Evolutionary conservation across 1,284 basidiomycete genomes (phyloP), one percentile per base, ranked within the genome.

Genomic region (Boletellus deceptivus): DNA sequence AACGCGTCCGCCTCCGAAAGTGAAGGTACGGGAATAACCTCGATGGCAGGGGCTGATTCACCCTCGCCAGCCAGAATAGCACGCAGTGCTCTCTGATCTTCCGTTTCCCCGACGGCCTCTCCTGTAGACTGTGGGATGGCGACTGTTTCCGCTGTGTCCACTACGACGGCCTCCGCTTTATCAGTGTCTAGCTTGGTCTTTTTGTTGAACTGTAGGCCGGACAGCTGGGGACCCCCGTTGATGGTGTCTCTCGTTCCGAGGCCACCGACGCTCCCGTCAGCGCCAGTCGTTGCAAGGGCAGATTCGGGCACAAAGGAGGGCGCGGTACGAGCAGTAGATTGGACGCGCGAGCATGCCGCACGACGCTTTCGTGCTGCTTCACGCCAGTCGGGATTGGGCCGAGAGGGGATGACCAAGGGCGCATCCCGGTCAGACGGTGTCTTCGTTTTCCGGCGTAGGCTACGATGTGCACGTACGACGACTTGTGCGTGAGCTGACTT

Each of bases 331-430:
- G 53, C 44, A 22, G 36, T 8, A 16, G 42, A 25, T 8, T 58
- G 59, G 14, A 50, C 9, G 0, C 63, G 58, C 14, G 63, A 34
- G 13, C 60, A 67, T 25, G 49, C 56, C 8, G 65, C 61, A 18
- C 71, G 67, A 13, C 76, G 70, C 69, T 78, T 82, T 42, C 83
- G 76, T 11, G 89, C 89, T 9, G 84, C 70, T 50, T 85, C 85
- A 41, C 90, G 76, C 93, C 94, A 98, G 65, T 97, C 93, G 33
- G 82, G 80, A 63, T 97, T 94, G 56, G 91, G 77, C 38, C 89
- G 74, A 0, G 91, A 75, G 4, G 91, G 85, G 44, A 98, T 97
- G 29, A 95, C 82, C 11, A 96, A 78, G 0, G 89, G 89, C 3
- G 75, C 80, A 41, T 84, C 66, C 24, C 78, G 69, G 35, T 52